A percentile compares a stretch with the other conserved stretches of the same genome.
Conservation (phyloP, 2,329 filamentous ascomycete genomes). For the Beauveria varroae region DNA sequence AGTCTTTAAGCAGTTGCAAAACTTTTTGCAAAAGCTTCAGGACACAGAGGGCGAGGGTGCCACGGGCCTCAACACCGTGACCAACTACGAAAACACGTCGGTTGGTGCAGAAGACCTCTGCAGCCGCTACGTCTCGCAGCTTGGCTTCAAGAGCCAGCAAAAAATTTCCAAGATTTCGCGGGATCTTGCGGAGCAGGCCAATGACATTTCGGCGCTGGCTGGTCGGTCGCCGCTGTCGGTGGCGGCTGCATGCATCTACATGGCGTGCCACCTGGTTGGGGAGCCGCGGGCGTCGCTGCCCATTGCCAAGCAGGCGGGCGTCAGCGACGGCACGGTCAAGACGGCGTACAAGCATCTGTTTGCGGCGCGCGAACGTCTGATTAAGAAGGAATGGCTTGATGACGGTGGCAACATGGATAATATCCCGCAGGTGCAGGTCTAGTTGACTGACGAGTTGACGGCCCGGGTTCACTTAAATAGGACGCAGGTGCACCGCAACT, state of each 20-base stretch:
- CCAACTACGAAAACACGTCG: constrained; percentile 67
- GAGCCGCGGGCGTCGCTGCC: constrained; percentile 75
- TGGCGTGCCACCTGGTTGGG: constrained; percentile 81
- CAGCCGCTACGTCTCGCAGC: constrained; percentile 79
- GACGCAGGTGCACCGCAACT: not conserved
- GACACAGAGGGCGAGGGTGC: constrained; percentile 44
- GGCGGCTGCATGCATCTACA: constrained; percentile 93
- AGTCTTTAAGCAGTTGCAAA: constrained; percentile 88
- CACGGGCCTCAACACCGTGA: constrained; percentile 47
- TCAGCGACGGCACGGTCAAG: constrained; percentile 95
- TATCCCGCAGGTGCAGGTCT: constrained; percentile 47
- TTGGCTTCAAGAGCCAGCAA: constrained; percentile 64
- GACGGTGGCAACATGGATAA: constrained; percentile 65
- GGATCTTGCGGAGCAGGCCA: constrained; percentile 70
- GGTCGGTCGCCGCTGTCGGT: constrained; percentile 91
- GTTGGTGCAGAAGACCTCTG: constrained; percentile 80
- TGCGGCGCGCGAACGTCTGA: constrained; percentile 61
- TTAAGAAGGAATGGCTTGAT: constrained; percentile 67
- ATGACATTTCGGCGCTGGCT: constrained; percentile 70
- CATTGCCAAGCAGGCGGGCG: constrained; percentile 75
- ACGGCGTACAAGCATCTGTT: constrained; percentile 90
- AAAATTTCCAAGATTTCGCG: constrained; percentile 74
- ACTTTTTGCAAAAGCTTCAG: constrained; percentile 72
- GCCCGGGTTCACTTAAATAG: not conserved
- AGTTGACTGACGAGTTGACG: constrained; percentile 2